Evolutionary conservation across 768 basidiomycete species (phyloP), one percentile per base, ranked within the genome.

Genomic region (Lactarius sp.): DNA sequence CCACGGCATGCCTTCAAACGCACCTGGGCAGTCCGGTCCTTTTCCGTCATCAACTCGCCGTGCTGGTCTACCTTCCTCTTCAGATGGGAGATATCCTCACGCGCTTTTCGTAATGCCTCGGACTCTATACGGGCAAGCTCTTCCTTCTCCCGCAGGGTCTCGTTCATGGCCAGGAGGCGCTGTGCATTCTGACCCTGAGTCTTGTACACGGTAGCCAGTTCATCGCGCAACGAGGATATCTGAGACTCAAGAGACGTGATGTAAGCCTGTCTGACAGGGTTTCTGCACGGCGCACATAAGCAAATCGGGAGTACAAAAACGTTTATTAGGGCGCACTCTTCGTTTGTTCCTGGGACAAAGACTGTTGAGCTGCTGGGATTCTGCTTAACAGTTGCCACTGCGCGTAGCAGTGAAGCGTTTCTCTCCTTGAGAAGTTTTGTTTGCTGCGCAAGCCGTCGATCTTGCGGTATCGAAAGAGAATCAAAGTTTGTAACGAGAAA

Each of bases 131-230:
- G 82, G 4, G 89, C 85, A 39, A 88, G 73, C 68, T 98, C 95
- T 71, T 98, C 95, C 74, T 94, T 89, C 74, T 95, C 94, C 55
- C 94, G 86, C 8, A 98, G 80, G 1, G 92, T 93, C 75, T 99
- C 97, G 65, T 92, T 95, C 87, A 99, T 93, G 4, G 90, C 83
- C 14, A 99, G 80, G 8, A 96, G 83, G 44, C 94, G 84, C 73
- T 97, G 95, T 1, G 94, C 91, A 74, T 97, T 96, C 76, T 96
- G 93, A 4, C 92, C 91, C 66, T 98, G 95, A 0, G 93, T 92
- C 75, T 96, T 95, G 80, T 98, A 99, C 1, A 96, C 86, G 9
- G 90, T 92, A 3, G 95, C 92, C 55, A 98, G 81, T 74, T 98
- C 96, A 69, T 92, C 90, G 39, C 95, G 87, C 54, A 97, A 79